phyloP scores from a whole-genome alignment of 352 stramenopile genomes.

The Phytophthora pisi region DNA sequence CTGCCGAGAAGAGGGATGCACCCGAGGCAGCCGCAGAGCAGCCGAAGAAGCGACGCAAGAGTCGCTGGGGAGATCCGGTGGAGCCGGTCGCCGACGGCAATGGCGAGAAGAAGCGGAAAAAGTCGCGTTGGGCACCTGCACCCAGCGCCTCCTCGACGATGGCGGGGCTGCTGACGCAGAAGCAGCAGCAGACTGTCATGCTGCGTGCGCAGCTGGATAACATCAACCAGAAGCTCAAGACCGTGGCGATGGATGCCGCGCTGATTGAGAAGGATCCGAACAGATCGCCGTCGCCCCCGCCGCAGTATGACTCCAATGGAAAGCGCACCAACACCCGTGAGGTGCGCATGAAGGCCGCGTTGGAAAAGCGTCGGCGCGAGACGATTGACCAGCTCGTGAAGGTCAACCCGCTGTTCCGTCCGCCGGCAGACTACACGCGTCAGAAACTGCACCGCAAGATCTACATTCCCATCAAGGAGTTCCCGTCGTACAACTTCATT shows the following conservation, averaged over 20 bases:
- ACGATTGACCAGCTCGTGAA: constrained; percentile 97
- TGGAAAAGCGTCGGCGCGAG: constrained; percentile 91
- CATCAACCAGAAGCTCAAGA: constrained; percentile 77
- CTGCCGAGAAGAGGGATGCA: constrained; percentile 24
- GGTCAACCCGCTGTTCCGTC: constrained; percentile 92
- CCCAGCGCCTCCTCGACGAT: constrained; percentile 44
- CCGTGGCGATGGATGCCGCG: constrained; percentile 82
- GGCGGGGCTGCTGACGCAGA: constrained; percentile 53
- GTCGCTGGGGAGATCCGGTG: constrained; percentile 83
- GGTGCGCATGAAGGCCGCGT: constrained; percentile 91
- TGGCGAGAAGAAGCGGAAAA: constrained; percentile 75
- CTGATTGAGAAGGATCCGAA: constrained; percentile 88
- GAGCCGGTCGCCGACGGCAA: constrained; percentile 28
- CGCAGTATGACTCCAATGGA: constrained; percentile 96
- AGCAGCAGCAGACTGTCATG: constrained; percentile 76
- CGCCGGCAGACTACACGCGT: constrained; percentile 88
- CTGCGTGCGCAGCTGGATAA: constrained; percentile 76
- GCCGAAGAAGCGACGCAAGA: constrained; percentile 82
- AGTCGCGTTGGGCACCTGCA: constrained; percentile 77
- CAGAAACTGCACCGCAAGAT: constrained; percentile 96
- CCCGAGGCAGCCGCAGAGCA: constrained; percentile 34
- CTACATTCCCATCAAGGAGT: constrained; percentile 97
- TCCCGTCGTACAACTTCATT: constrained; percentile 99
- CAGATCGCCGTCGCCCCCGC: constrained; percentile 91
- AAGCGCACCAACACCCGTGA: constrained; percentile 97